Percentiles rank a stretch among this genome's conserved stretches.
Conservation (phyloP, 148 eudicot genomes). For the Linanthus parryae region DNA sequence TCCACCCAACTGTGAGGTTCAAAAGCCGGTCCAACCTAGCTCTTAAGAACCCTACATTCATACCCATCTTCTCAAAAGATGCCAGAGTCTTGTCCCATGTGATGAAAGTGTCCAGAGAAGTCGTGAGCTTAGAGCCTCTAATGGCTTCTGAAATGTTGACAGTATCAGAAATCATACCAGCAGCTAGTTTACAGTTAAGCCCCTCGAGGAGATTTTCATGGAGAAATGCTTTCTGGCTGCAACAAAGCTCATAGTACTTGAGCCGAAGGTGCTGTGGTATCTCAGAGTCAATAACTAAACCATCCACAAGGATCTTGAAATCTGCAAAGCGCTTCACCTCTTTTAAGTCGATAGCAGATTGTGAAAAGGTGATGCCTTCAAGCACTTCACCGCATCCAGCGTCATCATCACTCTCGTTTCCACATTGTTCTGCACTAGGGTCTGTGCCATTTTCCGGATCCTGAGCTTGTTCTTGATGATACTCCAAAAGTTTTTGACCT, state of each 20-base stretch:
- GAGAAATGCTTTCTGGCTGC: conserved; percentile 24
- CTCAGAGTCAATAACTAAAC: conserved; percentile 24
- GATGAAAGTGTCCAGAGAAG: too few relatives aligned
- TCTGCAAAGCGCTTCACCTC: conserved; percentile 22
- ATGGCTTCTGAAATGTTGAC: too few relatives aligned
- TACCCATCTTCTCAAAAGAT: too few relatives aligned
- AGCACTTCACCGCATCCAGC: conserved; percentile 15
- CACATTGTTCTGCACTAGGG: conserved; percentile 7
- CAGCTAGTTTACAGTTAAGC: too few relatives aligned
- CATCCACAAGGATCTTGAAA: conserved; percentile 33
- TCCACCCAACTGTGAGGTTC: too few relatives aligned
- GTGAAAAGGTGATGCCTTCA: conserved; percentile 26
- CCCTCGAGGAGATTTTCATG: conserved; percentile 23
- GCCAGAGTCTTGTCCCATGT: too few relatives aligned
- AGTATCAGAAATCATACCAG: too few relatives aligned
- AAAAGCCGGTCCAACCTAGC: too few relatives aligned
- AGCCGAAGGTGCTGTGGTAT: conserved; percentile 20
- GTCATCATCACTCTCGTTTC: conserved; percentile 10
- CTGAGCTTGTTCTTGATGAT: not conserved
- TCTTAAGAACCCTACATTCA: too few relatives aligned
- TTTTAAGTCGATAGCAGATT: conserved; percentile 25
- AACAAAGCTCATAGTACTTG: conserved; percentile 31
- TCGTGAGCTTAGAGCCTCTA: too few relatives aligned
- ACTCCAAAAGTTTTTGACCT: conserved; percentile 4
- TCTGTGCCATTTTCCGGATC: conserved; percentile 3